Evolutionary conservation across 306 rosid species (phyloP), one percentile per base, ranked within the genome.

Genomic region (Casuarina equisetifolia): DNA sequence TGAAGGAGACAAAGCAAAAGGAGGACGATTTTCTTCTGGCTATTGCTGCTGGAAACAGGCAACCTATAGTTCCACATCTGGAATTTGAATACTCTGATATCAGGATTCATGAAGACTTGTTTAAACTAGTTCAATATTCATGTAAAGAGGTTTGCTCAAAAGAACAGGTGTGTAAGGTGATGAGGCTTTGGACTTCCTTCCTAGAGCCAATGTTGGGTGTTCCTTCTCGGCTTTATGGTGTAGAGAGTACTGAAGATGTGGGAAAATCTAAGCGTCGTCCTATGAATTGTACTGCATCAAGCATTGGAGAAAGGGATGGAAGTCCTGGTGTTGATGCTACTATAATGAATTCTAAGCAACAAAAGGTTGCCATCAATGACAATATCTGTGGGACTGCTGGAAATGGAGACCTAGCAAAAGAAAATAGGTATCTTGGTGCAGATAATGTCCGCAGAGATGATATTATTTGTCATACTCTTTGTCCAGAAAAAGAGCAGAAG

Each of bases 141-240:
- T 91, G 96, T 84, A 88, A 88, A 69, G 99, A 96, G 88, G 74
- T 96, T 39, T 91, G 90, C 90, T 75, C 96, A 62, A 92, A 87
- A 74, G 98, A 96, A 75, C 88, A 91, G 79, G 81, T 86, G 50
- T 88, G 82, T 82, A 92, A 96, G 84, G 91, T 86, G 63, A 90
- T 92, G 94, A 91, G 89, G 80, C 89, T 96, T 74, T 96, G 96
- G 89, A 86, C 89, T 69, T 75, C 89, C 80, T 91, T 96, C 79
- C 79, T 96, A 88, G 99, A 96, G 85, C 91, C 94, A 49, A 88
- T 96, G 90, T 85, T 96, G 79, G 96, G 96, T 80, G 80, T 90
- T 86, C 87, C 94, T 79, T 84, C 89, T 82, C 92, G 83, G 45
- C 86, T 87, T 43, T 83, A 83, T 55, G 79, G 75, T 58, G 77